These are phyloP conservation scores for Alternaria sp. DNA, from an alignment of 2,329 filamentous ascomycete species.

Conservation along the genomic window DNA sequence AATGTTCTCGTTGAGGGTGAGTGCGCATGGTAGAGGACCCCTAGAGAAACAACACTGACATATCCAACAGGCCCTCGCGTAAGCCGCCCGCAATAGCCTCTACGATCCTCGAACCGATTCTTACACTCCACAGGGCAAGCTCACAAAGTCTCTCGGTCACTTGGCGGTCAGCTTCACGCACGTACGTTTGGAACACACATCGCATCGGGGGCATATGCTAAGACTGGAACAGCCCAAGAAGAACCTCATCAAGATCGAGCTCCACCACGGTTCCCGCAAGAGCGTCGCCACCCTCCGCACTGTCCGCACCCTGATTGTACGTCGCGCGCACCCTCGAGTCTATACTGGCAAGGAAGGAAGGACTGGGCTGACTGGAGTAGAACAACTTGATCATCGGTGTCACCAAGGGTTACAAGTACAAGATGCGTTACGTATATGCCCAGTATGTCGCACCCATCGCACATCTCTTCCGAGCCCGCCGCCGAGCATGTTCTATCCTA, in stretches of 20 bases:
- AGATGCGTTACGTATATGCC: slow-evolving; percentile 99
- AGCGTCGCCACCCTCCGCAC: slow-evolving; percentile 97
- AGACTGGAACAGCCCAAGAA: slow-evolving; percentile 65
- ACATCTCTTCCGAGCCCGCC: background rate
- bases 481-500: background rate
- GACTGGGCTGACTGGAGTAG: slow-evolving; percentile 33
- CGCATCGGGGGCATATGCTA: slow-evolving; percentile 18
- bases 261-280: slow-evolving; percentile 98
- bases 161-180: slow-evolving; percentile 94
- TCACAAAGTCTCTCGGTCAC: slow-evolving; percentile 95
- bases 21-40: slow-evolving; percentile 51
- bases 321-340: slow-evolving; percentile 18
- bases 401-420: slow-evolving; percentile 99
- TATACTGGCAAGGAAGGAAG: background rate
- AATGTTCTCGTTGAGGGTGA: slow-evolving; percentile 96
- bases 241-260: slow-evolving; percentile 91
- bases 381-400: slow-evolving; percentile 99
- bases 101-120: slow-evolving; percentile 14
- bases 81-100: slow-evolving; percentile 22
- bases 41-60: slow-evolving; percentile 22
- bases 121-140: slow-evolving; percentile 71
- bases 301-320: slow-evolving; percentile 87
- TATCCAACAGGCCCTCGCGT: slow-evolving; percentile 38
- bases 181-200: slow-evolving; percentile 34
- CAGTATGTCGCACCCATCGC: slow-evolving; percentile 56